These are phyloP conservation scores for Triticum turgidum DNA, from an alignment of 176 grass and related monocot genomes.

Conservation along the genomic window DNA sequence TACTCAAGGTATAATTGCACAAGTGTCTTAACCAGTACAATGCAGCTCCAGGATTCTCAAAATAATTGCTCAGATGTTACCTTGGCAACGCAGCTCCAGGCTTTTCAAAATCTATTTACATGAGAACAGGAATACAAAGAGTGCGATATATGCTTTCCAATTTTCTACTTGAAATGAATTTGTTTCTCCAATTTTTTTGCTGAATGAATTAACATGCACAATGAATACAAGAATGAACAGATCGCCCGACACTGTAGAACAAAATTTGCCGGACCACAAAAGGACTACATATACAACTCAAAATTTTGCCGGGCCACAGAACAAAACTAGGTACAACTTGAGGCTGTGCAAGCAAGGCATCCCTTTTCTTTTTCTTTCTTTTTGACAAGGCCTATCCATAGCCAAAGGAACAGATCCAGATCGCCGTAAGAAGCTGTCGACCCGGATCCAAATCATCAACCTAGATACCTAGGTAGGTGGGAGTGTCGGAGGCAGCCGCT, in stretches of 20 bases:
- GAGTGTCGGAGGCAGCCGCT: background rate
- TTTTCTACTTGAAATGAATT: background rate
- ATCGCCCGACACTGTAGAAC: background rate
- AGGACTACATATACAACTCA: too few relatives aligned
- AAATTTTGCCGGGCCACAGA: too few relatives aligned
- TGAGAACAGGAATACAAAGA: background rate
- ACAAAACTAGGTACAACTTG: background rate
- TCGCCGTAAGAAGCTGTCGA: background rate
- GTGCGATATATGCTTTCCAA: background rate
- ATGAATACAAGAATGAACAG: background rate
- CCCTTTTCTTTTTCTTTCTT: too few relatives aligned
- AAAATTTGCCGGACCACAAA: background rate
- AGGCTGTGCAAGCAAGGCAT: background rate
- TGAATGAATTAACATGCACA: background rate
- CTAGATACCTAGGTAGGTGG: background rate
- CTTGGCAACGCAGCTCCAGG: background rate
- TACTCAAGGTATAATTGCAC: too few relatives aligned
- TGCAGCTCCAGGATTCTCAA: too few relatives aligned
- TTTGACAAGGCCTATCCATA: background rate
- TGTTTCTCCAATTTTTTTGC: background rate
- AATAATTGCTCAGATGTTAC: too few relatives aligned
- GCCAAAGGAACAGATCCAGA: slow-evolving; percentile 20
- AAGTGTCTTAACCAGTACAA: too few relatives aligned
- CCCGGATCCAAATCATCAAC: background rate
- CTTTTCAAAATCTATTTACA: background rate